phyloP scores from a whole-genome alignment of 495 filamentous ascomycete species.

The Oleoguttula mirabilis region DNA sequence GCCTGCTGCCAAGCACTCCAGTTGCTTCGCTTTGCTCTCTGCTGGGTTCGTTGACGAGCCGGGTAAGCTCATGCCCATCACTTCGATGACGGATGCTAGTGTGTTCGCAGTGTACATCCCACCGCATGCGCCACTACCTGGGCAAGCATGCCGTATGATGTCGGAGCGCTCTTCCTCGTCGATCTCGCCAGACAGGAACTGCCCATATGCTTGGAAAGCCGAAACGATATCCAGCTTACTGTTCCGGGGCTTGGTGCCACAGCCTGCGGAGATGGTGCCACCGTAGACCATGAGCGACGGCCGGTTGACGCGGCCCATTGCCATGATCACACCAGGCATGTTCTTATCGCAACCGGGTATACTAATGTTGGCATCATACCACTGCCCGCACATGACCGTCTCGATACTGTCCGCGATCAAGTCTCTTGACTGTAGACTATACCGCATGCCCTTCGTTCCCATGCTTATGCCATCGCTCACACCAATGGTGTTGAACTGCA shows the following conservation, averaged over 20 bases:
- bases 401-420: conserved; percentile 96
- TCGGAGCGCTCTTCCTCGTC: conserved; percentile 82
- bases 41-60: conserved; percentile 90
- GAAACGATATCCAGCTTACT: conserved; percentile 89
- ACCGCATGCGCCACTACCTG: conserved; percentile 85
- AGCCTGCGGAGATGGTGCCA: conserved; percentile 86
- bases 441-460: conserved; percentile 83
- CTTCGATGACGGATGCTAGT: conserved; percentile 94
- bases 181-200: conserved; percentile 85
- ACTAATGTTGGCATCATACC: conserved; percentile 97
- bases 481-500: conserved; percentile 95
- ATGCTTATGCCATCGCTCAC: conserved; percentile 79
- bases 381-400: conserved; percentile 97
- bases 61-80: conserved; percentile 88
- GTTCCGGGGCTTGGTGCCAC: conserved; percentile 48
- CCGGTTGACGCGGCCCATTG: conserved; percentile 90
- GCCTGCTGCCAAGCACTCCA: conserved; percentile 77
- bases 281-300: conserved; percentile 96
- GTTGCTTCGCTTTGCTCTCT: conserved; percentile 69
- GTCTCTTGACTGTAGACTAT: conserved; percentile 84
- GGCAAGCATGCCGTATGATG: conserved; percentile 89
- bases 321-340: conserved; percentile 97
- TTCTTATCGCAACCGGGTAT: conserved; percentile 99
- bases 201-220: conserved; percentile 95
- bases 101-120: conserved; percentile 99